Conservation (phyloP, 2,329 filamentous ascomycete species). For the Penicillium nordicum region DNA sequence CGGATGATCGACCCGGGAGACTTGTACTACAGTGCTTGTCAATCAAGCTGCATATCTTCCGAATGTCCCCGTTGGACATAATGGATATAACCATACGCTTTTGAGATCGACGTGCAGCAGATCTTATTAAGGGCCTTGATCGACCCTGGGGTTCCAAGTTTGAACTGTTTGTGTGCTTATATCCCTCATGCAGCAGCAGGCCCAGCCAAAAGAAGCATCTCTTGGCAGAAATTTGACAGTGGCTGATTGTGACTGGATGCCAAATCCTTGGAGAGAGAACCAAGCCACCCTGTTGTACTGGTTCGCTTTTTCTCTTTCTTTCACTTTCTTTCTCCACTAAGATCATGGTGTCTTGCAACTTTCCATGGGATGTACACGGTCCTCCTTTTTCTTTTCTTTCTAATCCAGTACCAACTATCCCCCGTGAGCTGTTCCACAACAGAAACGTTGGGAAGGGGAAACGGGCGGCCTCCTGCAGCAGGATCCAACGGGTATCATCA, state of each 20-base stretch:
- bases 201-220: constrained; percentile 12
- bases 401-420: not conserved
- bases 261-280: not conserved
- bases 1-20: constrained; percentile 29
- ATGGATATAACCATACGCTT: constrained; percentile 8
- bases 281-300: not conserved
- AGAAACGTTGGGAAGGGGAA: constrained; percentile 30
- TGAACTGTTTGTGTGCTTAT: constrained; percentile 24
- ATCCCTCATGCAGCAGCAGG: constrained; percentile 17
- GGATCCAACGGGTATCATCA: constrained; percentile 17
- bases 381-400: not conserved
- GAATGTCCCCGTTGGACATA: constrained; percentile 27
- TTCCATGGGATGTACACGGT: not conserved
- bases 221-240: constrained; percentile 1
- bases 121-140: constrained; percentile 12
- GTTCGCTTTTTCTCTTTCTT: constrained; percentile 1
- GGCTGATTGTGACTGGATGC: not conserved
- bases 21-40: constrained; percentile 29
- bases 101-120: constrained; percentile 13
- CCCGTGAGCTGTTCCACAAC: constrained; percentile 30
- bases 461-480: constrained; percentile 36
- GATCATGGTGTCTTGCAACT: not conserved
- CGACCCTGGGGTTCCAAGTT: constrained; percentile 4
- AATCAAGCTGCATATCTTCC: constrained; percentile 32
- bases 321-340: not conserved